A percentile compares a stretch with the other conserved stretches of the same genome.
phyloP scores from a whole-genome alignment of 2,329 filamentous ascomycete genomes.

The Claviceps digitariae region DNA sequence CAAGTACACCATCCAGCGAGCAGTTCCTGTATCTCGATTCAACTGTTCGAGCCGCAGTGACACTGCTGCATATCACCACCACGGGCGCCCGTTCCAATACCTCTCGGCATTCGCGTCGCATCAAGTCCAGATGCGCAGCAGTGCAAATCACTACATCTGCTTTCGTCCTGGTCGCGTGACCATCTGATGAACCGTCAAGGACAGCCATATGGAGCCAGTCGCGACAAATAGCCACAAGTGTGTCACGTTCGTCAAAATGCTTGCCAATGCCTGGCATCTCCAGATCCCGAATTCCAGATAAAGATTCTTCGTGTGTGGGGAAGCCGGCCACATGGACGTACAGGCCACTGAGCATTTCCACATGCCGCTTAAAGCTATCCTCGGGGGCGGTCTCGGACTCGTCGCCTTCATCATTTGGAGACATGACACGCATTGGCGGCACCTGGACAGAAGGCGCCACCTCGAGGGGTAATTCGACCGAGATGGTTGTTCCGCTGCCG shows the following conservation, averaged over 20 bases:
- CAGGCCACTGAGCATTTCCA: conserved; percentile 17
- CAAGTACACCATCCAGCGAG: conserved; percentile 11
- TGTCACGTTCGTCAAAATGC: conserved; percentile 1
- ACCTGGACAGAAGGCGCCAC: background rate
- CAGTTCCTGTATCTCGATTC: background rate
- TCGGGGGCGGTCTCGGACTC: too few relatives aligned
- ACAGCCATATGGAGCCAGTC: conserved; percentile 21
- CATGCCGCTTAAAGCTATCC: conserved; percentile 13
- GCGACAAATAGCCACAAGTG: conserved; percentile 14
- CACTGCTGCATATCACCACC: conserved; percentile 21
- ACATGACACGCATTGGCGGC: background rate
- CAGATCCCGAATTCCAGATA: background rate
- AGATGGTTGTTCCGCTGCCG: conserved; percentile 23
- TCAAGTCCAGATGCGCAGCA: background rate
- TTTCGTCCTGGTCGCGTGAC: conserved; percentile 1
- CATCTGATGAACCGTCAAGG: conserved; percentile 5
- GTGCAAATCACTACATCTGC: conserved; percentile 16
- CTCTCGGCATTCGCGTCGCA: background rate
- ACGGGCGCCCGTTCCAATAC: conserved; percentile 8
- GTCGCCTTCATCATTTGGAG: background rate
- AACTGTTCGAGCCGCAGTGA: conserved; percentile 12
- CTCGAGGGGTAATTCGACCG: conserved; percentile 18
- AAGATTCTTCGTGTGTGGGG: background rate
- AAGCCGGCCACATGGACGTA: conserved; percentile 16
- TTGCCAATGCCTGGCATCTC: background rate